Conservation (phyloP, 345 rosid species). For the Kernera saxatilis region DNA sequence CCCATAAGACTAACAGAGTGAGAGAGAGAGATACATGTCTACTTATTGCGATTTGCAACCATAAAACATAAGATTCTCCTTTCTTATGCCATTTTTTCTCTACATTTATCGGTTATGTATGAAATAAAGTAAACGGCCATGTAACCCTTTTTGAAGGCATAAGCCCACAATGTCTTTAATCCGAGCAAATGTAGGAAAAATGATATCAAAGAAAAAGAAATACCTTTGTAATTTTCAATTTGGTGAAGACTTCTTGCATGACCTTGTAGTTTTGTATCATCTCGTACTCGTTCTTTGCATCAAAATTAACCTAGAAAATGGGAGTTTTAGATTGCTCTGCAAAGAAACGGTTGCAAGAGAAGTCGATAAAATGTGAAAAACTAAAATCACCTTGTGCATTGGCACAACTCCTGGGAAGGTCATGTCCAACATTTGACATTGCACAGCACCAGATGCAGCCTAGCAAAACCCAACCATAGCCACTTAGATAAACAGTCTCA, state of each 20-base stretch:
- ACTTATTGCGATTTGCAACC: too few species aligned
- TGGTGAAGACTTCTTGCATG: constrained; percentile 89
- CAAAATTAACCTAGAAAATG: constrained; percentile 74
- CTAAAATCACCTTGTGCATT: constrained; percentile 72
- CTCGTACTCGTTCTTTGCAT: constrained; percentile 93
- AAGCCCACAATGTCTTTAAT: background rate
- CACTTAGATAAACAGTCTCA: constrained; percentile 9
- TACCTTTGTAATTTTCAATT: constrained; percentile 89
- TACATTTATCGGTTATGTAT: too few species aligned
- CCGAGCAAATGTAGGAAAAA: background rate
- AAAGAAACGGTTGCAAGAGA: background rate
- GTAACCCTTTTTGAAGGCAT: background rate
- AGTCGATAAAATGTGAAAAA: background rate
- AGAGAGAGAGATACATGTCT: background rate
- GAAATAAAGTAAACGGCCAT: background rate
- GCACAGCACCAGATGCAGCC: constrained; percentile 99
- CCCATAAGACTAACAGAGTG: background rate
- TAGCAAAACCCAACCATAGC: constrained; percentile 8
- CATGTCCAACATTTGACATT: constrained; percentile 96
- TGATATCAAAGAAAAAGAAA: background rate
- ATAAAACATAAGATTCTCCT: too few species aligned
- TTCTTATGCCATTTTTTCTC: too few species aligned
- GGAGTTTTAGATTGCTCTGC: background rate
- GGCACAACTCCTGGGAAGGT: constrained; percentile 95
- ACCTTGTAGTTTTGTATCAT: constrained; percentile 97